phyloP scores from a whole-genome alignment of 768 basidiomycete species.

The Phaffia australis region DNA sequence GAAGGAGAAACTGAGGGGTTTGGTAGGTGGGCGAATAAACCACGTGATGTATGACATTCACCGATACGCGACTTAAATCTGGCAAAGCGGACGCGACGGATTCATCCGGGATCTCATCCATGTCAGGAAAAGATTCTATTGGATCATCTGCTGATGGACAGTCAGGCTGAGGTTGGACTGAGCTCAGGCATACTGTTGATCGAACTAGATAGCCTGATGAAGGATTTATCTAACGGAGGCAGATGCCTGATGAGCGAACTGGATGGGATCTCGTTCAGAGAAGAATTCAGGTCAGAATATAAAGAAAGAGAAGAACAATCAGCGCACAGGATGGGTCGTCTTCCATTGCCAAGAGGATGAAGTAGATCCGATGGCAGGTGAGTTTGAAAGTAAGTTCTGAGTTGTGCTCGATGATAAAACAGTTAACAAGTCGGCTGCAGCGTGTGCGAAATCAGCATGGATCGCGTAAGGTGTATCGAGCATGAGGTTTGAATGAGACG shows the following conservation, averaged over 20 bases:
- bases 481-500: not conserved
- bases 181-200: not conserved
- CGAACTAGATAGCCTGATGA: not conserved
- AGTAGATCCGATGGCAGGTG: not conserved
- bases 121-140: not conserved
- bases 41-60: constrained; percentile 50
- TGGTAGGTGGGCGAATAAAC: constrained; percentile 67
- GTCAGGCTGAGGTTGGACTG: not conserved
- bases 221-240: not conserved
- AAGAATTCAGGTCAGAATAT: not conserved
- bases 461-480: not conserved
- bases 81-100: not conserved
- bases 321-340: constrained; percentile 48
- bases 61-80: constrained; percentile 27
- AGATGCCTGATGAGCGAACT: constrained; percentile 2
- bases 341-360: constrained; percentile 50
- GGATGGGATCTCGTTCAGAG: not conserved
- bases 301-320: not conserved
- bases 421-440: not conserved
- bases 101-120: not conserved
- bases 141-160: not conserved
- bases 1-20: constrained; percentile 77
- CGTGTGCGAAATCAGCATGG: constrained; percentile 5
- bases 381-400: not conserved
- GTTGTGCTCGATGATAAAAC: not conserved